Conservation (phyloP, 2,329 filamentous ascomycete species). For the Fusarium siculi region DNA sequence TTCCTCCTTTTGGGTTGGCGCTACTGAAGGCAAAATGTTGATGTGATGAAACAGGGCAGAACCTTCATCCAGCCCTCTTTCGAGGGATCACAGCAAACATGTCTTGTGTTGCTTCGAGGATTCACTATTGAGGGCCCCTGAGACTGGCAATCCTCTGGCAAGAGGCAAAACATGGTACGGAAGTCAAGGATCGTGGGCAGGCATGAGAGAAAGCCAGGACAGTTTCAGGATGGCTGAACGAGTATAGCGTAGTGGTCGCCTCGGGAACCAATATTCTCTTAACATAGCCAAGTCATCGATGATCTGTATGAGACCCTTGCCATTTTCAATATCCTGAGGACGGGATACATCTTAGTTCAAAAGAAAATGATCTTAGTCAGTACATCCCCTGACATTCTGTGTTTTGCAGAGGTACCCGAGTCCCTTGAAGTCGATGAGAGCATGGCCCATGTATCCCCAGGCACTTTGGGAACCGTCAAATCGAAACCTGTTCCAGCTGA, state of each 20-base stretch:
- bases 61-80: not conserved
- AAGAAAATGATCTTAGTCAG: rapidly evolving
- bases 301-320: rapidly evolving
- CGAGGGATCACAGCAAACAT: not conserved
- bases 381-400: too few relatives aligned
- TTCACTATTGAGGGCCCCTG: rapidly evolving
- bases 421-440: not conserved
- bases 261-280: too few relatives aligned
- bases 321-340: rapidly evolving
- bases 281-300: not conserved
- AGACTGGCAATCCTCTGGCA: rapidly evolving
- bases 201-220: not conserved
- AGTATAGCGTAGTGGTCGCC: not conserved
- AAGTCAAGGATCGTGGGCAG: not conserved
- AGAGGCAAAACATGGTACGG: rapidly evolving
- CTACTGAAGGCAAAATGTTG: not conserved
- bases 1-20: not conserved
- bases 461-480: too few relatives aligned
- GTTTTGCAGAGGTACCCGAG: not conserved
- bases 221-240: rapidly evolving
- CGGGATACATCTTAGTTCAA: not conserved
- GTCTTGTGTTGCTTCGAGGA: rapidly evolving
- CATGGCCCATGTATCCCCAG: rapidly evolving
- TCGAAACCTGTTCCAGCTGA: not conserved
- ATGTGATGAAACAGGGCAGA: not conserved